Base-by-base conservation (phyloP, 2,329 filamentous ascomycete species). In the Colletotrichum sp. region DNA sequence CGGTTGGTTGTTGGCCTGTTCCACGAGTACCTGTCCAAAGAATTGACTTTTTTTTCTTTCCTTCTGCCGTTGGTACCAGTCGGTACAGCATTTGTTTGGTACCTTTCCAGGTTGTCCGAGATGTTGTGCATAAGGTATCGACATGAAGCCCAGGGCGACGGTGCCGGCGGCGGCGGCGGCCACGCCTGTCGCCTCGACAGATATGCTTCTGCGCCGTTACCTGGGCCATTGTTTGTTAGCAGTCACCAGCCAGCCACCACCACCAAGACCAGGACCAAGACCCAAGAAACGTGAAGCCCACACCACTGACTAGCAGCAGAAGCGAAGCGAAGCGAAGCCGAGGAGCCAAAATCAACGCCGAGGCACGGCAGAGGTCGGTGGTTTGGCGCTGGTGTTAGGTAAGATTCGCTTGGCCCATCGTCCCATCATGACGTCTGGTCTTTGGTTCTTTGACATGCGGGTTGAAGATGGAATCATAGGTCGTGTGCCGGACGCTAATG, bases 71-170 rank as follows among this genome's bases (percentile, higher is more conserved):
- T 52, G 43, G 43, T 52, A 52, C 43, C 43, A 21, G 38, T 34
- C 18, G 26, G 55, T 60, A 61, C 30, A 36, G 21, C 28, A 18
- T 62, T 26, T 52, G 52, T n/a, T 21, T 9, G 21, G 21, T 24
- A 28, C 36, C 21, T 24, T 24, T 13, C 66, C 15, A 43, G 55
- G 67, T 75, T 72, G 69, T 72, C 62, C n/a, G 60, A 36, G 56
- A 72, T 75, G 73, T 61, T 75, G 55, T 72, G 73, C 73, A 75
- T 75, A 48, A 48, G 38, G 38, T 48, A 55, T 67, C 52, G 69
- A 62, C 69, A 48, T 16, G 55, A 75, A 43, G 70, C 48, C 62
- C 69, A 28, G 34, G 69, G 60, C 62, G 58, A 71, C 38, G 73
- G 55, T 66, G 61, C 16, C 52, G 68, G 60, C 26, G 73, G 62